These are phyloP conservation scores for Nigrospora sphaerica DNA, from an alignment of 2,329 filamentous ascomycete genomes.

Conservation along the genomic window DNA sequence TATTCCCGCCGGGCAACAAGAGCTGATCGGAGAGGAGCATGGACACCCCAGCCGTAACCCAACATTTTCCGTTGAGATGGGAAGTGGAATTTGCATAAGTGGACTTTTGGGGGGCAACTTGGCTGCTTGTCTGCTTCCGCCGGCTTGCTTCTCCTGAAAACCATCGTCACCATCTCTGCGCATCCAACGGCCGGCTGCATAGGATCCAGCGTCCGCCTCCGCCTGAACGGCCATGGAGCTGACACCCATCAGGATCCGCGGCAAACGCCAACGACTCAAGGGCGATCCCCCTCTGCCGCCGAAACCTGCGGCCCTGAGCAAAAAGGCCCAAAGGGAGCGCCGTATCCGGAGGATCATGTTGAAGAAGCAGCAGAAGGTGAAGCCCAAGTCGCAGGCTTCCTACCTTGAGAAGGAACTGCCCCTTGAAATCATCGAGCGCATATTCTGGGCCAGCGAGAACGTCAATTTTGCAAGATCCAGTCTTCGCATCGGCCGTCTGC, in stretches of 20 bases:
- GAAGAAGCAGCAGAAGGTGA: constrained; percentile 2
- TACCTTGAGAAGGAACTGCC: constrained; percentile 33
- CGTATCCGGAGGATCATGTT: not conserved
- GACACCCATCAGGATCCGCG: constrained; percentile 38
- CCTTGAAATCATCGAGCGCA: constrained; percentile 44
- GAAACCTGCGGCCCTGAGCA: not conserved
- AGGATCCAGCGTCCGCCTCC: not conserved
- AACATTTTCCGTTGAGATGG: no score
- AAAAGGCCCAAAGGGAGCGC: not conserved
- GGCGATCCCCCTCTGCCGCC: constrained; percentile 3
- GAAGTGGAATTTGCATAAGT: no score
- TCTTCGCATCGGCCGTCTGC: constrained; percentile 34
- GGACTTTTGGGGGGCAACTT: no score
- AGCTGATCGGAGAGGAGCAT: no score
- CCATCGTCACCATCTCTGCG: no score
- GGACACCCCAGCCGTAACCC: no score
- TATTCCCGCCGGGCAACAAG: no score
- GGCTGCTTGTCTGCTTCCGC: no score
- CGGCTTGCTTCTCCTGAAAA: no score
- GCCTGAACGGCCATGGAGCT: constrained; percentile 29
- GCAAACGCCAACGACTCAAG: not conserved
- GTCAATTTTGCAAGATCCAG: constrained; percentile 37
- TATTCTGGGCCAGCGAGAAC: constrained; percentile 44
- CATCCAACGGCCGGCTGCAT: not conserved
- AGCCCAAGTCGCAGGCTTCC: constrained; percentile 9